Evolutionary conservation across 495 filamentous ascomycete species (phyloP).

Genomic region (Rusavskia elegans): DNA sequence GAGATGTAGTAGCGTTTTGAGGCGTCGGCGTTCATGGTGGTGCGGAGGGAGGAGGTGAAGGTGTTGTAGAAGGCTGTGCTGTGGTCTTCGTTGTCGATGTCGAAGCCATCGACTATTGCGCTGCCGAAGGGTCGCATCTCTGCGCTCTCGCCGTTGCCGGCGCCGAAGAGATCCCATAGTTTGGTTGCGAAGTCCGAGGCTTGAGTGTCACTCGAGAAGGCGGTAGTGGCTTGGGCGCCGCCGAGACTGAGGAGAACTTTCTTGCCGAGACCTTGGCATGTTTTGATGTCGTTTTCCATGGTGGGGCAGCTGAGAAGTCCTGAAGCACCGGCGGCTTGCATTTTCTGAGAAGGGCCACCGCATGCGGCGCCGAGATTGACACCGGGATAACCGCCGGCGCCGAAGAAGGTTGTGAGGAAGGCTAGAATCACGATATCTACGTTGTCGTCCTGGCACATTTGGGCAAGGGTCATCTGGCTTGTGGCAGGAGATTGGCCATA

Average conservation of each 20-base stretch:
- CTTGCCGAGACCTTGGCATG: conserved; percentile 33
- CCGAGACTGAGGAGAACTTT: conserved; percentile 34
- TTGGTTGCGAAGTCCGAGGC: conserved; percentile 30
- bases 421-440: conserved; percentile 36
- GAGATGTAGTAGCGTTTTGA: conserved; percentile 37
- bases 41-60: conserved; percentile 31
- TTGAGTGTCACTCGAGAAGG: conserved; percentile 23
- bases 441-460: conserved; percentile 16
- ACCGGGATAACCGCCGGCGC: conserved; percentile 14
- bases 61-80: conserved; percentile 23
- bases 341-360: conserved; percentile 6
- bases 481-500: conserved; percentile 11
- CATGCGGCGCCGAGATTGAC: conserved; percentile 17
- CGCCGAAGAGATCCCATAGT: conserved; percentile 39
- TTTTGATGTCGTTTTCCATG: conserved; percentile 28
- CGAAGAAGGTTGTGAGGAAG: conserved; percentile 30
- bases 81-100: conserved; percentile 26
- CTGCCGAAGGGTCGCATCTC: conserved; percentile 34
- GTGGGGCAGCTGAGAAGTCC: conserved; percentile 25
- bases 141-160: conserved; percentile 16
- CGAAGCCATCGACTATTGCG: conserved; percentile 41
- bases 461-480: conserved; percentile 3
- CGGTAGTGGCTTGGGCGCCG: conserved; percentile 24
- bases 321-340: conserved; percentile 6
- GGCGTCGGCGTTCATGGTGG: conserved; percentile 25